Evolutionary conservation across 345 rosid species (phyloP).

Genomic region (Cochlearia excelsa): DNA sequence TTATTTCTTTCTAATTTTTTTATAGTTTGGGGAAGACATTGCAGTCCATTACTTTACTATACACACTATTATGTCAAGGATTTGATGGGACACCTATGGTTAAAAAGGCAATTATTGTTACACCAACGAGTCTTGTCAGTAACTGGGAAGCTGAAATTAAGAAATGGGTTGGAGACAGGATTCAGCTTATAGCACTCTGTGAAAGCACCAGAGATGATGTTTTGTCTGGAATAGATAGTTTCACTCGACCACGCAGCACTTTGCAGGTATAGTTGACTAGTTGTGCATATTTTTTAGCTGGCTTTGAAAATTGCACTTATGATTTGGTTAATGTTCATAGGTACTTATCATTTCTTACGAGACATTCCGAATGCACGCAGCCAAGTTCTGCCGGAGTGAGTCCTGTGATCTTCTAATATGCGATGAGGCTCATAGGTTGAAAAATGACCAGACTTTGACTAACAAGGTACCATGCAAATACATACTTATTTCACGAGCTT

Average conservation of each 20-base stretch:
- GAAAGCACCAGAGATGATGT: slow-evolving; percentile 96
- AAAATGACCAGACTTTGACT: slow-evolving; percentile 91
- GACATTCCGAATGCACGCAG: slow-evolving; percentile 95
- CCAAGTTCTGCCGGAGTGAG: slow-evolving; percentile 68
- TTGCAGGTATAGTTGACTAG: slow-evolving; percentile 70
- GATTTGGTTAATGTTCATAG: slow-evolving; percentile 40
- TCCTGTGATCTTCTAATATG: slow-evolving; percentile 96
- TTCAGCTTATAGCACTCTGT: slow-evolving; percentile 86
- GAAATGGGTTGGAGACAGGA: slow-evolving; percentile 94
- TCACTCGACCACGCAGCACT: slow-evolving; percentile 55
- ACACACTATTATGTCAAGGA: slow-evolving; percentile 88
- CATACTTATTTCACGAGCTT: slow-evolving; percentile 22
- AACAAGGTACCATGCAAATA: slow-evolving; percentile 64
- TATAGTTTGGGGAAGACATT: slow-evolving; percentile 95
- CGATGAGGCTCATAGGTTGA: slow-evolving; percentile 98
- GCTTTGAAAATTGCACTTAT: slow-evolving; percentile 34
- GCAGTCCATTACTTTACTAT: slow-evolving; percentile 86
- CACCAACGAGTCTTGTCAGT: slow-evolving; percentile 98
- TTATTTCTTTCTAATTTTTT: slow-evolving; percentile 30
- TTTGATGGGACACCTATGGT: slow-evolving; percentile 94
- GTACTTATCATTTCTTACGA: slow-evolving; percentile 93
- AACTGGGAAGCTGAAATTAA: slow-evolving; percentile 97
- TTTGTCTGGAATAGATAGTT: slow-evolving; percentile 79
- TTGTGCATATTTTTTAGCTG: slow-evolving; percentile 21
- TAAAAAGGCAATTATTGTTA: slow-evolving; percentile 84